Evolutionary conservation across 352 stramenopile species (phyloP), one percentile per base, ranked within the genome.

Genomic region (Phytopythium sindhum): DNA sequence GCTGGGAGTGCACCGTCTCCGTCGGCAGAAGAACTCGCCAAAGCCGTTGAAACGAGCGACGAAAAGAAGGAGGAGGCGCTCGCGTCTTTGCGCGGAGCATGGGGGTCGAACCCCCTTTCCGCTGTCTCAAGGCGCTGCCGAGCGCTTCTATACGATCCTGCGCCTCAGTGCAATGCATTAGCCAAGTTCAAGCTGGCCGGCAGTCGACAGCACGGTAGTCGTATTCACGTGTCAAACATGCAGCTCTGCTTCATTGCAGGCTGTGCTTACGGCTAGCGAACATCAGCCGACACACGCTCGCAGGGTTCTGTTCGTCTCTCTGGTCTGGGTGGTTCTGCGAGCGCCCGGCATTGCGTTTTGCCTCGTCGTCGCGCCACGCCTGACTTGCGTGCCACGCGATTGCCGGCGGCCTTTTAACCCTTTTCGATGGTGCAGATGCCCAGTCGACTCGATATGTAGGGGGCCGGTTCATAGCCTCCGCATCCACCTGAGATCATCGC

Each of bases 381-480:
- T 17, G 26, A 35, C 53, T 59, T 59, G 53, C 53, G 53, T 59
- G 21, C 53, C 14, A 19, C 17, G 31, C 31, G 53, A 59, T 59
- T 57, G 51, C 51, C 51, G 14, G 0, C 19, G 35, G 14, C 12
- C 10, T 35, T 31, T 59, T 50, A 47, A 47, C 53, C 53, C 48
- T 54, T 53, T 54, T 54, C 48, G 45, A 53, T 53, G 45, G 45
- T 53, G 45, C 45, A 53, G n/a, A 48, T n/a, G n/a, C n/a, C n/a
- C n/a, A n/a, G n/a, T n/a, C n/a, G n/a, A n/a, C n/a, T n/a, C n/a
- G n/a, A n/a, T n/a, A n/a, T n/a, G n/a, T n/a, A n/a, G n/a, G n/a
- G n/a, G n/a, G n/a, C n/a, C n/a, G n/a, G n/a, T n/a, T n/a, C n/a
- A n/a, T 7, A 24, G 17, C 19, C 15, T n/a, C 39, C 39, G 39